These are phyloP conservation scores for Lentinula aciculospora DNA, from an alignment of 768 basidiomycete genomes.

Conservation along the genomic window DNA sequence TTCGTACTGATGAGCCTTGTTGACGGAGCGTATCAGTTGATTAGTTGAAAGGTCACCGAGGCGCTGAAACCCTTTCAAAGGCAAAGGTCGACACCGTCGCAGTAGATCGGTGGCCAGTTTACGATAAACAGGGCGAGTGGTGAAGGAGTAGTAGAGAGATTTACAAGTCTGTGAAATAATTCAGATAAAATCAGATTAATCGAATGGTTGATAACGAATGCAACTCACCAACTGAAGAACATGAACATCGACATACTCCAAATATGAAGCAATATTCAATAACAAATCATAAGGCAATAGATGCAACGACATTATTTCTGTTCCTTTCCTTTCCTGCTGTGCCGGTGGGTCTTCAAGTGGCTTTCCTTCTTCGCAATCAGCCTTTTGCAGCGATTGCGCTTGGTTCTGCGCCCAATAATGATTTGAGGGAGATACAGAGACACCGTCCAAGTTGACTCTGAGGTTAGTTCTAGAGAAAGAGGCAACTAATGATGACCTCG, in stretches of 20 bases:
- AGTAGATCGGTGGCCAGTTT: constrained; percentile 59
- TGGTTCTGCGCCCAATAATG: background rate
- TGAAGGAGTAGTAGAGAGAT: constrained; percentile 53
- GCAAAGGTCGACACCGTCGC: constrained; percentile 60
- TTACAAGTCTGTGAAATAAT: constrained; percentile 48
- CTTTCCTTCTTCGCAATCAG: background rate
- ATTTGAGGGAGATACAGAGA: background rate
- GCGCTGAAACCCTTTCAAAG: constrained; percentile 64
- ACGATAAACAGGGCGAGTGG: constrained; percentile 64
- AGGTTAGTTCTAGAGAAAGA: constrained; percentile 5
- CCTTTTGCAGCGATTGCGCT: background rate
- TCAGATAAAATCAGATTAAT: constrained; percentile 9
- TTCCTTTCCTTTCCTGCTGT: background rate
- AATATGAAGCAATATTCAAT: constrained; percentile 59
- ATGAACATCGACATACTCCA: constrained; percentile 57
- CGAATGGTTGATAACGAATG: background rate
- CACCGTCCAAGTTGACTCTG: constrained; percentile 2
- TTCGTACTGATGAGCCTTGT: constrained; percentile 58
- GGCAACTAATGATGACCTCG: constrained; percentile 3
- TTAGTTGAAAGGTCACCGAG: constrained; percentile 59
- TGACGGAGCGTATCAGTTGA: constrained; percentile 57
- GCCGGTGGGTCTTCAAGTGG: background rate
- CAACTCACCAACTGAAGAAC: constrained; percentile 54
- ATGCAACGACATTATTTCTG: constrained; percentile 18
- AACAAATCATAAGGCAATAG: constrained; percentile 66